phyloP scores from a whole-genome alignment of 108 stramenopile species.

The Conticribra guillardii region DNA sequence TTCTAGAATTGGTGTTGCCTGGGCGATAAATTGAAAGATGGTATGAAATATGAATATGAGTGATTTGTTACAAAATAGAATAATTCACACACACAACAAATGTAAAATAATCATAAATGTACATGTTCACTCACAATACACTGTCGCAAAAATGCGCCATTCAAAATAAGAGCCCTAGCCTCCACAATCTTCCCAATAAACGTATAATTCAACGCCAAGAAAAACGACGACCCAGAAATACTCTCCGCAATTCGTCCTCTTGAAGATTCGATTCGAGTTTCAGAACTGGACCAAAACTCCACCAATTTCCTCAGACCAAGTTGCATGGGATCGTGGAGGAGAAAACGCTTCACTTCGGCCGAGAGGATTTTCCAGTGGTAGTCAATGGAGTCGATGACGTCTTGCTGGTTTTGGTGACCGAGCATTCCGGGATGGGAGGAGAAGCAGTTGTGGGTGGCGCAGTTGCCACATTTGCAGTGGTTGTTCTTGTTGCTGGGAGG shows the following conservation, averaged over 20 bases:
- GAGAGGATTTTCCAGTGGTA: background rate
- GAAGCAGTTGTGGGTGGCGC: too few species aligned
- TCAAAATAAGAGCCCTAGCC: background rate
- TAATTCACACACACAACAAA: too few species aligned
- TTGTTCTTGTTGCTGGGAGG: too few species aligned
- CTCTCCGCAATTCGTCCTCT: slow-evolving; percentile 2
- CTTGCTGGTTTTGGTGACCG: background rate
- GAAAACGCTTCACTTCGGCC: slow-evolving; percentile 5
- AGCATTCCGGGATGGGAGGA: background rate
- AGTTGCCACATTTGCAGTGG: too few species aligned
- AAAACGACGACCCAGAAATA: background rate
- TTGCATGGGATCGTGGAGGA: background rate
- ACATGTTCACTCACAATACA: background rate
- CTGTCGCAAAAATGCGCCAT: background rate
- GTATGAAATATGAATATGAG: too few species aligned
- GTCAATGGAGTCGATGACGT: background rate
- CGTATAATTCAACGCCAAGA: background rate
- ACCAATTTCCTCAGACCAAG: slow-evolving; percentile 5
- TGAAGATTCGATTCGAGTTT: background rate
- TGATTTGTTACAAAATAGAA: too few species aligned
- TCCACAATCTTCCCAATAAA: background rate
- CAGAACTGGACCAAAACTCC: background rate
- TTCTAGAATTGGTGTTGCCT: background rate
- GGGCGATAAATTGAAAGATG: too few species aligned
- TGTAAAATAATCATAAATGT: background rate